Percentiles rank a stretch among this genome's conserved stretches.
These are phyloP conservation scores for Kodamaea arcana DNA, from an alignment of 1,139 yeast genomes.

Conservation along the genomic window DNA sequence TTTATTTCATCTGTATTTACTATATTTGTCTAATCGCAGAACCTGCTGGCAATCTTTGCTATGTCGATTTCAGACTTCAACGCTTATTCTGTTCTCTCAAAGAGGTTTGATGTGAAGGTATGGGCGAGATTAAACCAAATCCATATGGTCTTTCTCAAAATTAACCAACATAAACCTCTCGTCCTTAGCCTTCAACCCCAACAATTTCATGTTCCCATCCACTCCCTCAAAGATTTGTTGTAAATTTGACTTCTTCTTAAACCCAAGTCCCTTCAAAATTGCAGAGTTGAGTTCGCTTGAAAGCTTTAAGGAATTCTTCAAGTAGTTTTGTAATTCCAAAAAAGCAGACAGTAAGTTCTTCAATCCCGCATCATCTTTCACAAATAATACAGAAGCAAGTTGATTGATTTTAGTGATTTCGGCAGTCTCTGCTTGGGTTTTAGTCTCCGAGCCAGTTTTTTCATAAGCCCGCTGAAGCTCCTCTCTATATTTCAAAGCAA, in stretches of 20 bases:
- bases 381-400: slow-evolving; percentile 28
- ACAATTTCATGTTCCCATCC: slow-evolving; percentile 27
- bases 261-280: slow-evolving; percentile 27
- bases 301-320: slow-evolving; percentile 17
- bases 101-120: no score
- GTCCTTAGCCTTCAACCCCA: slow-evolving; percentile 30
- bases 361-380: slow-evolving; percentile 20
- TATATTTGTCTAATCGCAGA: no score
- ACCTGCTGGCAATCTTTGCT: no score
- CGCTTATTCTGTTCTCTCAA: no score
- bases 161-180: slow-evolving; percentile 36
- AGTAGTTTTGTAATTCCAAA: slow-evolving; percentile 19
- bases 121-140: no score
- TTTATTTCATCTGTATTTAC: no score
- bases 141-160: slow-evolving; percentile 37
- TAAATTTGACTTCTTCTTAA: slow-evolving; percentile 26
- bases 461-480: slow-evolving; percentile 13
- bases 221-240: slow-evolving; percentile 33
- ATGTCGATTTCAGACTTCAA: no score
- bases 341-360: slow-evolving; percentile 22
- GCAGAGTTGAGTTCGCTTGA: slow-evolving; percentile 24
- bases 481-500: slow-evolving; percentile 10
- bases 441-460: neutral
- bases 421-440: slow-evolving; percentile 4
- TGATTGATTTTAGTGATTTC: slow-evolving; percentile 18